Percentiles rank a stretch among this genome's conserved stretches.
Evolutionary conservation across 768 basidiomycete species (phyloP).

Genomic region (Hemileccinum impolitum): DNA sequence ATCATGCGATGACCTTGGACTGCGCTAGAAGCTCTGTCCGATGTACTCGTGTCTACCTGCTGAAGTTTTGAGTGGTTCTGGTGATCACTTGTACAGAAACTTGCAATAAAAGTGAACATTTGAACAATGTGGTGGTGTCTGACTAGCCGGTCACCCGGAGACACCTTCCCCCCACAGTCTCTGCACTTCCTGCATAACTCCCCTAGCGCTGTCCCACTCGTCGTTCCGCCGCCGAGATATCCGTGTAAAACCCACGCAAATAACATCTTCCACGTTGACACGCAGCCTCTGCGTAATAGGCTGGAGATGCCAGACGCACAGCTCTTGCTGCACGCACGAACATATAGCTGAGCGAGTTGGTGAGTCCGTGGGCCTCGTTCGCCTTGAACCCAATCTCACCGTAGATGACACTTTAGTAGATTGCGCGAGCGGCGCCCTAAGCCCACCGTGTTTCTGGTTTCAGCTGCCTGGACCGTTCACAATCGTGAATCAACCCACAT

Average conservation of each 20-base stretch:
- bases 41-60: no score
- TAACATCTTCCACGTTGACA: constrained; percentile 3
- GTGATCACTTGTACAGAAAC: no score
- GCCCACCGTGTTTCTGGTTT: not conserved
- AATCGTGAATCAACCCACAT: constrained; percentile 7
- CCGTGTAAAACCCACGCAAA: not conserved
- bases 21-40: no score
- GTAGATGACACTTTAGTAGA: not conserved
- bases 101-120: no score
- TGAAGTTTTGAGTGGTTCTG: no score
- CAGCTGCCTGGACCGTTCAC: not conserved
- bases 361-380: constrained; percentile 1
- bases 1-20: no score
- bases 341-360: constrained; percentile 2
- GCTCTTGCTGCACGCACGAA: constrained; percentile 1
- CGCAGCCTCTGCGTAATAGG: not conserved
- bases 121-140: no score
- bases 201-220: not conserved
- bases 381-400: not conserved
- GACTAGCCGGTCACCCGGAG: no score
- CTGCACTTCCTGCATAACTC: not conserved
- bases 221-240: not conserved
- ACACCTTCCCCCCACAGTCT: not conserved
- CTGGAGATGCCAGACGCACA: not conserved
- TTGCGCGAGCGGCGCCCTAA: constrained; percentile 1